Evolutionary conservation across 169 alveolate species (phyloP).

Genomic region (Plasmodium vivax): DNA sequence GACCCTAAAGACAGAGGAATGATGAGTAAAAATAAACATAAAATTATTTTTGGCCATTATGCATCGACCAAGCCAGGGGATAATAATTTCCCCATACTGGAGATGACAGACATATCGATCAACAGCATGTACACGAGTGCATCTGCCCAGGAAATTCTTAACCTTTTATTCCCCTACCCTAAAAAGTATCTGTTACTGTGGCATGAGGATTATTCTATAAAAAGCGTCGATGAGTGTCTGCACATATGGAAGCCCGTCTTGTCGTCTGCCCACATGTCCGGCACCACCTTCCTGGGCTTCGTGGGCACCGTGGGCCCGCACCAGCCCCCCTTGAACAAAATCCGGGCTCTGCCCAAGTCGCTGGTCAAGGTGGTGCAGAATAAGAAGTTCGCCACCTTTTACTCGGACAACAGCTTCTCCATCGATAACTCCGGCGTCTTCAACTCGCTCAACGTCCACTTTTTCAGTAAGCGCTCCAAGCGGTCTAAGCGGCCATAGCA

Average conservation of each 20-base stretch:
- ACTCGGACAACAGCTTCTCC: constrained; percentile 50
- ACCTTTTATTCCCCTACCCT: constrained; percentile 57
- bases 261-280: constrained; percentile 27
- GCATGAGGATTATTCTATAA: constrained; percentile 75
- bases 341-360: constrained; percentile 71
- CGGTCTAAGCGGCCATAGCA: not conserved
- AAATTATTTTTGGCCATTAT: constrained; percentile 64
- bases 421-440: constrained; percentile 62
- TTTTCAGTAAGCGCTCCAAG: constrained; percentile 13
- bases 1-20: constrained; percentile 77
- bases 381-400: constrained; percentile 32
- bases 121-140: constrained; percentile 75
- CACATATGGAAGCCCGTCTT: constrained; percentile 74
- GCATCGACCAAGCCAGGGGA: constrained; percentile 53
- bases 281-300: constrained; percentile 38
- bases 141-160: constrained; percentile 60
- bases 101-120: constrained; percentile 70
- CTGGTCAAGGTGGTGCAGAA: constrained; percentile 22
- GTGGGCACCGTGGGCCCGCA: constrained; percentile 63
- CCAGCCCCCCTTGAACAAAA: constrained; percentile 64
- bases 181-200: constrained; percentile 70
- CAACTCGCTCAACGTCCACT: constrained; percentile 28
- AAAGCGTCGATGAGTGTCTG: constrained; percentile 67
- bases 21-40: constrained; percentile 76
- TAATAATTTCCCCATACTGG: constrained; percentile 43